phyloP scores from a whole-genome alignment of 2,329 filamentous ascomycete species.

The Periconia digitata region DNA sequence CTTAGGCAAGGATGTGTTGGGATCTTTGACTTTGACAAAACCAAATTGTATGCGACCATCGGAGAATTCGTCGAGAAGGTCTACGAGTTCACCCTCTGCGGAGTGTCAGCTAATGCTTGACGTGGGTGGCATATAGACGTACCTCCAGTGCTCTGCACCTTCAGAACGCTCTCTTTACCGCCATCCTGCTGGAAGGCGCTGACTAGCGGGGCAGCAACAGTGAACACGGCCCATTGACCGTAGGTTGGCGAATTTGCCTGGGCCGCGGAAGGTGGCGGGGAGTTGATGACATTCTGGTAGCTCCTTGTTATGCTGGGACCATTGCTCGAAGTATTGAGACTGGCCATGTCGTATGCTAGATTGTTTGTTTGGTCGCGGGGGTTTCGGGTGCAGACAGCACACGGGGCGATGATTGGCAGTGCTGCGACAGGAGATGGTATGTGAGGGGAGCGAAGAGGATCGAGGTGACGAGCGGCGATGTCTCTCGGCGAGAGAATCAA shows the following conservation, averaged over 20 bases:
- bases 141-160: conserved; percentile 92
- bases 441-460: background rate
- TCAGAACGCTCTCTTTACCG: conserved; percentile 90
- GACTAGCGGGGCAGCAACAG: conserved; percentile 85
- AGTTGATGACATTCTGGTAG: conserved; percentile 68
- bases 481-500: background rate
- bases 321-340: conserved; percentile 59
- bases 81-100: conserved; percentile 83
- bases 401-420: too few relatives aligned
- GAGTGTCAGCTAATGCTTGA: conserved; percentile 22
- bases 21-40: conserved; percentile 94
- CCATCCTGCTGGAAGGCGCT: conserved; percentile 87
- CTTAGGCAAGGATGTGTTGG: conserved; percentile 87
- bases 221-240: conserved; percentile 91
- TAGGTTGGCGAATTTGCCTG: conserved; percentile 74
- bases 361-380: conserved; percentile 1
- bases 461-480: background rate
- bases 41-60: conserved; percentile 97
- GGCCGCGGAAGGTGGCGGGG: conserved; percentile 57
- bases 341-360: conserved; percentile 66
- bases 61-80: conserved; percentile 93
- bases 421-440: too few relatives aligned
- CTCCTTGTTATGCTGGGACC: conserved; percentile 56
- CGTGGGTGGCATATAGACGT: conserved; percentile 22
- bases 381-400: background rate